Conservation (phyloP, 345 rosid species). For the Hypericum perforatum region DNA sequence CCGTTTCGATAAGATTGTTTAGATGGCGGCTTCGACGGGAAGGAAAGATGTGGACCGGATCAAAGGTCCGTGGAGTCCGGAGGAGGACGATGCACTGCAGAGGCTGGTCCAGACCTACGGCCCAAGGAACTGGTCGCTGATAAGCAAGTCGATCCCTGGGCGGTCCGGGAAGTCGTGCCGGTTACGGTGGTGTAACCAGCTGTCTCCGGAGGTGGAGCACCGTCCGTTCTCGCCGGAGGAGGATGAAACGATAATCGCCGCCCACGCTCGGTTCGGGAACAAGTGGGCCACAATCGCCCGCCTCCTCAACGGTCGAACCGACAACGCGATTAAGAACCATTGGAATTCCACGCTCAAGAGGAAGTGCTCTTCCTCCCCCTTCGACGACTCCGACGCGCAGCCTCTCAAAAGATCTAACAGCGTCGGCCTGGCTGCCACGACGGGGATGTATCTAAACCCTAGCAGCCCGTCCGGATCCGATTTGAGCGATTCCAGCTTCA, state of each 20-base stretch:
- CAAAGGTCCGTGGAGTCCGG: conserved; percentile 21
- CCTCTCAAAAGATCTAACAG: conserved; percentile 57
- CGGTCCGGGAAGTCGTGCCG: conserved; percentile 28
- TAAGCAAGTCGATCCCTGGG: conserved; percentile 13
- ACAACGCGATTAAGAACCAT: conserved; percentile 21
- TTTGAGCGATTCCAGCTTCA: conserved; percentile 53
- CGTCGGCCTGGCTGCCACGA: conserved; percentile 33
- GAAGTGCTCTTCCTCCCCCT: conserved; percentile 8
- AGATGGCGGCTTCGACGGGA: background rate
- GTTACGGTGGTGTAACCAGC: conserved; percentile 24
- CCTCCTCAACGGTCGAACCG: conserved; percentile 23
- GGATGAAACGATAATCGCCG: conserved; percentile 13
- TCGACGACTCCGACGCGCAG: background rate
- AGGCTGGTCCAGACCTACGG: conserved; percentile 13
- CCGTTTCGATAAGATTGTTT: background rate
- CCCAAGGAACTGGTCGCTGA: conserved; percentile 21
- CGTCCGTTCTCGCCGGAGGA: conserved; percentile 16
- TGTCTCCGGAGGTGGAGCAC: conserved; percentile 22
- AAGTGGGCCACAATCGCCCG: conserved; percentile 24
- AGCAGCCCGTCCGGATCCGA: conserved; percentile 65
- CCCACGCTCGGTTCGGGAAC: conserved; percentile 16
- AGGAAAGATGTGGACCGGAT: conserved; percentile 6
- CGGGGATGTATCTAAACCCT: conserved; percentile 46
- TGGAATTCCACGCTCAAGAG: conserved; percentile 27
- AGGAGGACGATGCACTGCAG: conserved; percentile 13